These are phyloP conservation scores for Aspergillus sp. DNA, from an alignment of 2,329 filamentous ascomycete genomes.

Conservation along the genomic window DNA sequence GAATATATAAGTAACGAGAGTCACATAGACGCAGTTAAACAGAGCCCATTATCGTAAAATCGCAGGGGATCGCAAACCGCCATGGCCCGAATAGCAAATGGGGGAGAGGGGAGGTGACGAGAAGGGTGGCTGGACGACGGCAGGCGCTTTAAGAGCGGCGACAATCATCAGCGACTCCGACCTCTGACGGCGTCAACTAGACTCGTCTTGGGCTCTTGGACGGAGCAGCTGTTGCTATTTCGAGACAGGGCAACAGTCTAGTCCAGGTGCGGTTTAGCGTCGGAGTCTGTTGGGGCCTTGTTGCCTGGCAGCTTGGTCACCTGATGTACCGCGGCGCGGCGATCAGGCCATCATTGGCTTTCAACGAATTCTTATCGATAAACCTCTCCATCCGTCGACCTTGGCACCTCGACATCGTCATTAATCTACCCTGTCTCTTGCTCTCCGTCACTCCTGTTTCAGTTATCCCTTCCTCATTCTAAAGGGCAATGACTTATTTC, in stretches of 20 bases:
- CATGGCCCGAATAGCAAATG: conserved; percentile 16
- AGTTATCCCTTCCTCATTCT: neutral
- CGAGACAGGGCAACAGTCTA: conserved; percentile 25
- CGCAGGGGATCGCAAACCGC: conserved; percentile 7
- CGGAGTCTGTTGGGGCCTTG: conserved; percentile 16
- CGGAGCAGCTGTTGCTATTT: conserved; percentile 35
- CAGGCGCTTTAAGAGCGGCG: conserved; percentile 22
- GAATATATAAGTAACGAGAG: conserved; percentile 7
- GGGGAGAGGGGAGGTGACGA: conserved; percentile 13
- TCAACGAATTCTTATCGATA: conserved; percentile 27
- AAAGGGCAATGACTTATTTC: neutral
- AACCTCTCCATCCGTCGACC: conserved; percentile 9
- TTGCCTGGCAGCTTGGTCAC: conserved; percentile 13
- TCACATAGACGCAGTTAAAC: conserved; percentile 9
- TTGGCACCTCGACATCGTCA: conserved; percentile 10
- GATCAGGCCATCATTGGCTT: neutral
- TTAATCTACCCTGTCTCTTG: neutral
- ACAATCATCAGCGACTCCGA: conserved; percentile 4
- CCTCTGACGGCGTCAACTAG: neutral
- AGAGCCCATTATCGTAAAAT: conserved; percentile 6
- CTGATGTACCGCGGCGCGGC: neutral
- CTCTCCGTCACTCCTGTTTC: neutral
- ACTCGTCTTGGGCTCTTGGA: neutral
- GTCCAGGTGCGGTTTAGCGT: conserved; percentile 22
- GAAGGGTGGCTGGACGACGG: conserved; percentile 22